Conservation (phyloP, 2,329 filamentous ascomycete genomes). For the Penicillium hesseltinei region DNA sequence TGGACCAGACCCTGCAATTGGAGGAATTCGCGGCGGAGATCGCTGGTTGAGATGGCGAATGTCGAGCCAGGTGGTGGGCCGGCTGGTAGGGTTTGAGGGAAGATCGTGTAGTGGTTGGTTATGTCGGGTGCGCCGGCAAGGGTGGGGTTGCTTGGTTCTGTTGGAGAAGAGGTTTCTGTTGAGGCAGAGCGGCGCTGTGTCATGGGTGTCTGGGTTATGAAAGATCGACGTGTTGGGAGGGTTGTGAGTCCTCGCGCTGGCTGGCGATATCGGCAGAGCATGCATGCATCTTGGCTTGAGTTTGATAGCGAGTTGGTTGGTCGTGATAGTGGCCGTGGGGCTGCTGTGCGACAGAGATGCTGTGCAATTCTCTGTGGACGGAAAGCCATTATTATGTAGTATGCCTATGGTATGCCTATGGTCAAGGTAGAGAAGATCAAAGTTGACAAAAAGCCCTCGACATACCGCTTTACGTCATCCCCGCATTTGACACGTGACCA, state of each 20-base stretch:
- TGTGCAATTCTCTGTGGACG: slow-evolving; percentile 13
- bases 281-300: slow-evolving; percentile 13
- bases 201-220: not conserved
- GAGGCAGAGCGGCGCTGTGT: slow-evolving; percentile 19
- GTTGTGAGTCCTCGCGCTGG: not conserved
- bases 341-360: slow-evolving; percentile 5
- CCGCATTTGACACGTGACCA: slow-evolving; percentile 19
- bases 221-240: not conserved
- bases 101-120: slow-evolving; percentile 78
- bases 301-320: slow-evolving; percentile 8
- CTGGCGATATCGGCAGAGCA: slow-evolving; percentile 15
- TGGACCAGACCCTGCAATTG: slow-evolving; percentile 64
- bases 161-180: slow-evolving; percentile 11
- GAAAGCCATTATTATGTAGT: slow-evolving; percentile 13
- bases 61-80: slow-evolving; percentile 75
- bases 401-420: not conserved
- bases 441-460: slow-evolving; percentile 1
- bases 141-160: slow-evolving; percentile 1
- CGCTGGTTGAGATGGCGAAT: slow-evolving; percentile 69
- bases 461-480: slow-evolving; percentile 23
- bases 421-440: not conserved
- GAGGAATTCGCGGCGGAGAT: slow-evolving; percentile 81
- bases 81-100: slow-evolving; percentile 71
- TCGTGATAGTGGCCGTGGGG: not conserved
- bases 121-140: slow-evolving; percentile 34